These are phyloP conservation scores for Hymenoscyphus infarciens DNA, from an alignment of 2,329 filamentous ascomycete genomes.

Conservation along the genomic window DNA sequence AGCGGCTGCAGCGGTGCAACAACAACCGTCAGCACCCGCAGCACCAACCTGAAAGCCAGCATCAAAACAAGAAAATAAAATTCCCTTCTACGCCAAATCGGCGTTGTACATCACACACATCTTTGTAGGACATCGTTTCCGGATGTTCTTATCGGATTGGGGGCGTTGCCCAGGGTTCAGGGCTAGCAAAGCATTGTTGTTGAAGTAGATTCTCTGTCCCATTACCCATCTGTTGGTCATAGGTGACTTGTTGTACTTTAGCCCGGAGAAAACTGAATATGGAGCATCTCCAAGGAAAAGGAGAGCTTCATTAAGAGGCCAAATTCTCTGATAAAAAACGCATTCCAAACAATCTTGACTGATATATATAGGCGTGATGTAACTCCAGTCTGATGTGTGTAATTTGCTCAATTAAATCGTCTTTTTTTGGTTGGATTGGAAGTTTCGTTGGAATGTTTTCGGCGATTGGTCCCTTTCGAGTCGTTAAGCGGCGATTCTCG, in stretches of 20 bases:
- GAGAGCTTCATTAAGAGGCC: constrained; percentile 13
- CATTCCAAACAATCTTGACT: not conserved
- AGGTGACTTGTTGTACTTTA: constrained; percentile 33
- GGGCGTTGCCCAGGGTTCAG: constrained; percentile 32
- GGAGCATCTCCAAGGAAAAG: constrained; percentile 2
- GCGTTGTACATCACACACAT: constrained; percentile 28
- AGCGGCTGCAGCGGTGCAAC: constrained; percentile 16
- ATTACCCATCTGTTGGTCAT: constrained; percentile 15
- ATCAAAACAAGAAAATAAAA: constrained; percentile 1
- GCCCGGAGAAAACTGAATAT: constrained; percentile 22
- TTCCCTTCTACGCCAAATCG: constrained; percentile 11
- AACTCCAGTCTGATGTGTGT: not conserved
- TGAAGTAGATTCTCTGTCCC: constrained; percentile 24
- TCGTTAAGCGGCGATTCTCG: not conserved
- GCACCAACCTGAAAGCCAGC: constrained; percentile 24
- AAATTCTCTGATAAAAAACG: not conserved
- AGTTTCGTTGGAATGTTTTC: constrained; percentile 23
- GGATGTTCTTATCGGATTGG: constrained; percentile 21
- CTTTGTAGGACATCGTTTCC: constrained; percentile 26
- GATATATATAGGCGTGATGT: not conserved
- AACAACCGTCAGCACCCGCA: constrained; percentile 11
- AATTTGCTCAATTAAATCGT: constrained; percentile 18
- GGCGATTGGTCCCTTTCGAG: constrained; percentile 10
- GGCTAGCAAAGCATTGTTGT: constrained; percentile 30
- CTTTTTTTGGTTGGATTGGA: constrained; percentile 24